These are phyloP conservation scores for Syncephalastrum sp. DNA, from an alignment of 371 early-diverging fungal genomes.

Conservation along the genomic window DNA sequence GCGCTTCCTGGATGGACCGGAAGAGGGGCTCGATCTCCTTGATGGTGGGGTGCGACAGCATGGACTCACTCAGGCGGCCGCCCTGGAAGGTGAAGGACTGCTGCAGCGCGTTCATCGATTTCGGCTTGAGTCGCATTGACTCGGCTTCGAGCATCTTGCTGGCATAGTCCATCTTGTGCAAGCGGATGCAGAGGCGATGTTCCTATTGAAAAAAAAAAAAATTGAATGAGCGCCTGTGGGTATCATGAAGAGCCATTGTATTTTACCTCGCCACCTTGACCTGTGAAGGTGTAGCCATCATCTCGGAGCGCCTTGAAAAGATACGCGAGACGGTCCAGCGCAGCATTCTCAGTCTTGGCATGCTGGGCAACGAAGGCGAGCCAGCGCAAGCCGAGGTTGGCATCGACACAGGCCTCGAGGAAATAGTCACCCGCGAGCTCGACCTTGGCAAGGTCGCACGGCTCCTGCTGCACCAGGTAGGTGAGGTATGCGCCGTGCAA, in stretches of 20 bases:
- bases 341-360: slow-evolving; percentile 9
- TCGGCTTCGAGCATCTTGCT: slow-evolving; percentile 25
- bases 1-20: slow-evolving; percentile 23
- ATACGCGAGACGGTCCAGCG: slow-evolving; percentile 30
- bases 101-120: slow-evolving; percentile 48
- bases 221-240: too few relatives aligned
- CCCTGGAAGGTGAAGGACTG: slow-evolving; percentile 51
- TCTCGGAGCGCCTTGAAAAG: slow-evolving; percentile 23
- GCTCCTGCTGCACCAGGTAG: slow-evolving; percentile 35
- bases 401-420: slow-evolving; percentile 52
- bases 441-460: slow-evolving; percentile 19
- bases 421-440: slow-evolving; percentile 59
- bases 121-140: slow-evolving; percentile 37
- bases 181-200: slow-evolving; percentile 32
- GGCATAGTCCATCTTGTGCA: slow-evolving; percentile 33
- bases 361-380: slow-evolving; percentile 48
- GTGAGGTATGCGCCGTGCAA: slow-evolving; percentile 64
- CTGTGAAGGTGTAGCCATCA: slow-evolving; percentile 1
- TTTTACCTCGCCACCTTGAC: not conserved
- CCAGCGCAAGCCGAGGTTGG: slow-evolving; percentile 50
- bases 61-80: slow-evolving; percentile 44
- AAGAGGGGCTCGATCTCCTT: slow-evolving; percentile 46
- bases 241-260: too few relatives aligned
- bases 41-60: slow-evolving; percentile 52
- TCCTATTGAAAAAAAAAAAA: slow-evolving; percentile 17